Evolutionary conservation across 1,284 basidiomycete genomes (phyloP).

Genomic region (Puccinia triticina): DNA sequence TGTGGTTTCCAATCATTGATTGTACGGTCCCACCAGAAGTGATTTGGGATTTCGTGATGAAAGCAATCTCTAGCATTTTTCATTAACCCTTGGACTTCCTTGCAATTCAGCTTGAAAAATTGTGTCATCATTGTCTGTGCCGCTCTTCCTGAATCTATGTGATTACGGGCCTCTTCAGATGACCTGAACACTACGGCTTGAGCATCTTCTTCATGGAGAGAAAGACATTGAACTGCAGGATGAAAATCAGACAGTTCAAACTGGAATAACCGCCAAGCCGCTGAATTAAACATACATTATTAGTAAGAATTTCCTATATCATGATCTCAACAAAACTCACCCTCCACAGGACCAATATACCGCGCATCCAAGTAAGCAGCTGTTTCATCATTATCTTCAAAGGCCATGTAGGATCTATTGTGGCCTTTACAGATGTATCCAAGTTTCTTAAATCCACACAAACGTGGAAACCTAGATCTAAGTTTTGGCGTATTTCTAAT

Average conservation of each 20-base stretch:
- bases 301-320: not conserved
- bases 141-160: not conserved
- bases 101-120: not conserved
- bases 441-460: too few species aligned
- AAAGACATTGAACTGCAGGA: not conserved
- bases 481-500: too few species aligned
- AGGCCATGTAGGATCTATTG: not conserved
- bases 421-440: constrained; percentile 28
- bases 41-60: not conserved
- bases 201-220: not conserved
- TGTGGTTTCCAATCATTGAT: not conserved
- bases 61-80: not conserved
- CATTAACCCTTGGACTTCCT: not conserved
- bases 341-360: constrained; percentile 1
- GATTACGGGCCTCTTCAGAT: not conserved
- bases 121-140: not conserved
- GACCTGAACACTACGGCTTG: not conserved
- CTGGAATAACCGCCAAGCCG: not conserved
- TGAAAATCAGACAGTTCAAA: not conserved
- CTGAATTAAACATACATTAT: not conserved
- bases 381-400: not conserved
- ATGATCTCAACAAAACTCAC: not conserved
- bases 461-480: too few species aligned
- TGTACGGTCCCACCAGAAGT: not conserved
- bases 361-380: not conserved